Percentiles rank a stretch among this genome's conserved stretches.
Conservation (phyloP, 2,329 filamentous ascomycete genomes). For the Aspergillaceae sp. region DNA sequence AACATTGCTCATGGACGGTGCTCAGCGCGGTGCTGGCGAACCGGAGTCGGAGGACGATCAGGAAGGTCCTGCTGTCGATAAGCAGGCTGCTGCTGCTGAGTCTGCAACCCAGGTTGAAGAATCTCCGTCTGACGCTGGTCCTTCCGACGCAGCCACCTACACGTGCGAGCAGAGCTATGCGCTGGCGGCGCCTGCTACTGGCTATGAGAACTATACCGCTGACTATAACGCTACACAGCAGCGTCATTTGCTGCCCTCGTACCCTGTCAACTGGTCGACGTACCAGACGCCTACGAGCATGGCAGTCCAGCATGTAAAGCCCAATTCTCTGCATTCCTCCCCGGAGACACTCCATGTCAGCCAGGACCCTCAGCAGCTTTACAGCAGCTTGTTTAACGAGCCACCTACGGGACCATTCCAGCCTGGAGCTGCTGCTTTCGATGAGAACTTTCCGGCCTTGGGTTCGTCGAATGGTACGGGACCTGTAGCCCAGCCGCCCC, state of each 20-base stretch:
- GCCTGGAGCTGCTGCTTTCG: slow-evolving; percentile 8
- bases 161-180: too few species aligned
- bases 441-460: slow-evolving; percentile 15
- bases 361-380: too few species aligned
- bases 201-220: neutral
- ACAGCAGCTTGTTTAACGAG: neutral
- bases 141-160: neutral
- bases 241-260: neutral
- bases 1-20: slow-evolving; percentile 23
- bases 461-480: neutral
- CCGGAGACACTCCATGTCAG: too few species aligned
- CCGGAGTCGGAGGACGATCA: neutral
- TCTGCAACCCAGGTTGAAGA: neutral
- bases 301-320: too few species aligned
- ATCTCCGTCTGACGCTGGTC: neutral
- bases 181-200: neutral
- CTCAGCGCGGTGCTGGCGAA: slow-evolving; percentile 9
- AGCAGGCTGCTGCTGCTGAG: neutral
- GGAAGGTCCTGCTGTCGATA: neutral
- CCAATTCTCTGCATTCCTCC: too few species aligned
- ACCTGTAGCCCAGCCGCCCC: neutral
- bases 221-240: neutral
- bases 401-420: slow-evolving; percentile 7
- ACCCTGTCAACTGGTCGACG: neutral
- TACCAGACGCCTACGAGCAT: neutral